Evolutionary conservation across 2,329 filamentous ascomycete genomes (phyloP), one percentile per base, ranked within the genome.

Genomic region (Hirsutella rhossiliensis): DNA sequence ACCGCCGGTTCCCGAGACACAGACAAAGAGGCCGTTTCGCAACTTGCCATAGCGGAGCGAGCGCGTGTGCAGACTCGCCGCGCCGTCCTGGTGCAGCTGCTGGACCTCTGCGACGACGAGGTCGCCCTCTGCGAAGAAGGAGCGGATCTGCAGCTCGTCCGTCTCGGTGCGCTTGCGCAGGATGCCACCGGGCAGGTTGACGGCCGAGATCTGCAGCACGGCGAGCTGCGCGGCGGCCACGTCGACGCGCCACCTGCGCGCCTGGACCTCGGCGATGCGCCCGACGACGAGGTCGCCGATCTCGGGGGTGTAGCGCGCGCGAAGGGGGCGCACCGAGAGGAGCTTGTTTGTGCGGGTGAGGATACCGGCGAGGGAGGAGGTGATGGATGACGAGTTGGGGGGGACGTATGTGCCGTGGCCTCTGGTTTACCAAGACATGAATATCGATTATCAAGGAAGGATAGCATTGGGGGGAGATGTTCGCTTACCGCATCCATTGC

Each of bases 101-200:
- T 98, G 92, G 44, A 98, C 92, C 67, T 98, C 92, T 1, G 92
- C 92, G 17, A 97, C 86, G 15, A 98, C 69, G 43, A 98, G 68
- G 61, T 98, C 92, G 12, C 92, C 92, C 64, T 98, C 92, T 44
- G 84, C 82, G 67, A 98, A 97, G 65, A 96, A 98, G n/a, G 81
- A 87, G 42, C 92, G 80, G 64, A 98, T 97, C 65, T 97, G 92
- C 56, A 98, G 73, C 69, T 97, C 92, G 63, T 98, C 92, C 15
- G 92, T 94, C 57, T 90, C 89, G 27, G 92, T 98, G 51, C 92
- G 76, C 59, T 90, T 85, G 46, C 92, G 79, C 55, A 96, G 72
- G 51, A 95, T 94, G 30, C 92, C 92, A 45, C 92, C 92, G 0
- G 92, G 92, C 3, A 98, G 71, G 61, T 98, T 98, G 65, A 98